Evolutionary conservation across 1,284 basidiomycete species (phyloP), one percentile per base, ranked within the genome.

Genomic region (Cystobasidiaceae sp.): DNA sequence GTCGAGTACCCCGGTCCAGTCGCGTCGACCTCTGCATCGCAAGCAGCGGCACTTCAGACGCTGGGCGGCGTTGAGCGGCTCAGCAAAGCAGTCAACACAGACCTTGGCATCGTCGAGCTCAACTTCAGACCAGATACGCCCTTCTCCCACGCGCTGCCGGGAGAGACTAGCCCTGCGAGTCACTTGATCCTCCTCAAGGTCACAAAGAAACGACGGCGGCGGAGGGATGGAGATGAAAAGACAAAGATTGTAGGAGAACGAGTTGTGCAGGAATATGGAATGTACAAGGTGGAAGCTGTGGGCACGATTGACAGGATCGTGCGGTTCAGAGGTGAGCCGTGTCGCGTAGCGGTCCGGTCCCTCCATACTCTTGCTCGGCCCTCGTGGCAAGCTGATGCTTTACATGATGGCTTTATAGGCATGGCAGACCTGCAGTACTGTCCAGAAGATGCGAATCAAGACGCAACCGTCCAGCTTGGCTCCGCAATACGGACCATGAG

Each of bases 401-500:
- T 15, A 3, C 43, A 28, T 17, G 3, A 17, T 17, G n/a, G 45
- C 45, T 46, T 6, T 27, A 7, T 59, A 96, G 92, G 85, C 67
- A 90, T 94, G 88, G 89, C 86, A 44, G 92, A 96, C 75, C 94
- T 85, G 74, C 91, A 94, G 76, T 94, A 85, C 76, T 83, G 86
- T 62, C 89, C 90, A 1, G 80, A 86, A 17, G n/a, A 59, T 30
- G 19, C 21, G 13, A n/a, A 48, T n/a, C 34, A 48, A 23, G 89
- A 93, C 72, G 84, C 86, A 2, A 79, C 90, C 2, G 78, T 85
- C 2, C 79, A 84, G 66, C 77, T 96, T 57, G 84, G 88, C 2
- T 72, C 81, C 11, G 84, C 88, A 0, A 86, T 96, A 83, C 82
- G 85, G 49, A 80, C 80, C 2, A 84, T 93, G 80, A 86, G 96